A percentile compares a stretch with the other conserved stretches of the same genome.
These are phyloP conservation scores for Trichosporon asahii DNA, from an alignment of 1,284 basidiomycete species.

Conservation along the genomic window DNA sequence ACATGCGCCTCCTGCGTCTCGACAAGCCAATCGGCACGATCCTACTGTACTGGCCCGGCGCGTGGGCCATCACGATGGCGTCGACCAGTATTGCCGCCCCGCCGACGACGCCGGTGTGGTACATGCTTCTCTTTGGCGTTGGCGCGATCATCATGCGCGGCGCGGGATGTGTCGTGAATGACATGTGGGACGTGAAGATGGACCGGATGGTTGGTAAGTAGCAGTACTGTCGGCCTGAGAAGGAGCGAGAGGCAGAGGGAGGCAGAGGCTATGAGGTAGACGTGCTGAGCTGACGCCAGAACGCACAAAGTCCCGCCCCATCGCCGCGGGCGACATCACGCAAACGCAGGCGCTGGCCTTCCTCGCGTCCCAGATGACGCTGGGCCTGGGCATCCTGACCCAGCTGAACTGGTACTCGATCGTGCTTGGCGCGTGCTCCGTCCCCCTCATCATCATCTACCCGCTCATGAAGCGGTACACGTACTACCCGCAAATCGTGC, in stretches of 20 bases:
- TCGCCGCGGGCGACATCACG: conserved; percentile 80
- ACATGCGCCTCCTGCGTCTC: conserved; percentile 77
- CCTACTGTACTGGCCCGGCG: conserved; percentile 90
- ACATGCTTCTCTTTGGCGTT: conserved; percentile 76
- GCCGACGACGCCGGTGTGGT: conserved; percentile 65
- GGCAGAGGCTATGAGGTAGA: no score
- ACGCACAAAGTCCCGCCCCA: conserved; percentile 63
- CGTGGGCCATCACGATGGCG: conserved; percentile 95
- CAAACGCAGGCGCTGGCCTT: conserved; percentile 74
- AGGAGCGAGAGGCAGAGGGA: background rate
- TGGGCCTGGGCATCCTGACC: conserved; percentile 82
- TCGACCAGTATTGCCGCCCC: conserved; percentile 70
- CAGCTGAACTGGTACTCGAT: conserved; percentile 97
- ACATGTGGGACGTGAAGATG: conserved; percentile 93
- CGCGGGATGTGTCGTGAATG: conserved; percentile 97
- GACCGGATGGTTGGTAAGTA: conserved; percentile 84
- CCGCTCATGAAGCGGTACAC: conserved; percentile 98
- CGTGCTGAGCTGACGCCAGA: conserved; percentile 44
- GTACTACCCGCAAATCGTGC: conserved; percentile 91
- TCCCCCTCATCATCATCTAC: conserved; percentile 83
- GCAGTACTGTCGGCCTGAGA: background rate
- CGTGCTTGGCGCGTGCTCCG: conserved; percentile 80
- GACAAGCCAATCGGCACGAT: conserved; percentile 96
- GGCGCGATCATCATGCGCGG: conserved; percentile 96
- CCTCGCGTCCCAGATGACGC: conserved; percentile 75